Conservation (phyloP, 768 basidiomycete species). For the Tylopilus balloui region DNA sequence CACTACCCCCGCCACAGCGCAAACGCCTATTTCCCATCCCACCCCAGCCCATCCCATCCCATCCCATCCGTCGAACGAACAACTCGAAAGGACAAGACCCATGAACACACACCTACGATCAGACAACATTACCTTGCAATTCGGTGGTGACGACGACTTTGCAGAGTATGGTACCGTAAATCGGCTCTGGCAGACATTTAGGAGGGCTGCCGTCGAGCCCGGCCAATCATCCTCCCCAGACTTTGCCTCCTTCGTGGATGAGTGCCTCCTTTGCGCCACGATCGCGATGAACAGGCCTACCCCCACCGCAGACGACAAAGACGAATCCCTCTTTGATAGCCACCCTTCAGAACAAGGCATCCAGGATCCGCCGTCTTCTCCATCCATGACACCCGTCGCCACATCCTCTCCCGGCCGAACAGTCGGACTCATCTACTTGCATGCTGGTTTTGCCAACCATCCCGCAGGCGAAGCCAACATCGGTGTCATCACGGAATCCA, state of each 20-base stretch:
- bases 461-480: constrained; percentile 46
- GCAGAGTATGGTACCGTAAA: not conserved
- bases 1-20: too few relatives aligned
- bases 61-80: not conserved
- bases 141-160: not conserved
- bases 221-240: constrained; percentile 22
- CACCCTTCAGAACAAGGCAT: not conserved
- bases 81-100: not conserved
- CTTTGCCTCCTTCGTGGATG: constrained; percentile 24
- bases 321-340: not conserved
- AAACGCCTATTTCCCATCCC: too few relatives aligned
- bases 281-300: constrained; percentile 3
- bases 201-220: constrained; percentile 25
- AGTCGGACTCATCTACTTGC: constrained; percentile 29
- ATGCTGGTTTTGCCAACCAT: constrained; percentile 14
- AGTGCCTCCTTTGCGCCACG: constrained; percentile 28
- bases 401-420: not conserved
- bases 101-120: constrained; percentile 14
- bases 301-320: too few relatives aligned
- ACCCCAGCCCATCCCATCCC: too few relatives aligned
- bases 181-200: constrained; percentile 24
- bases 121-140: constrained; percentile 9
- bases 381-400: not conserved
- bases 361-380: not conserved
- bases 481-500: constrained; percentile 46